Percentiles rank a stretch among this genome's conserved stretches.
These are phyloP conservation scores for Rhinocladiella mackenziei DNA, from an alignment of 2,329 filamentous ascomycete genomes.

Conservation along the genomic window DNA sequence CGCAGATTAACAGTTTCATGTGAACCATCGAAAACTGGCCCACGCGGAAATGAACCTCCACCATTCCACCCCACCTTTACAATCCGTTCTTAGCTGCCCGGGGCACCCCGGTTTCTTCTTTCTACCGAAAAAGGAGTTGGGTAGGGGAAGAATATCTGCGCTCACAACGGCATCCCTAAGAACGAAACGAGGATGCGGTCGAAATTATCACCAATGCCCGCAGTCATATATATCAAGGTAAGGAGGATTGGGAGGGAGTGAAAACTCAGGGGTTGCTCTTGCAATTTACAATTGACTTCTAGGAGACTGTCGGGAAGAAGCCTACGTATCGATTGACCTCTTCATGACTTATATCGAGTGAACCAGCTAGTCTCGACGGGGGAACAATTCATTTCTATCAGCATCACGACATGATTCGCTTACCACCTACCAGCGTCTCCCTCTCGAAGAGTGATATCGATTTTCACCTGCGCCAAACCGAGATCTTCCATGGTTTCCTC, in stretches of 20 bases:
- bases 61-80: not conserved
- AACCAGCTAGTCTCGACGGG: too few species aligned
- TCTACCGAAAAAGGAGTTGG: not conserved
- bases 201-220: too few species aligned
- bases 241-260: too few species aligned
- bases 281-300: not conserved
- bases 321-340: too few species aligned
- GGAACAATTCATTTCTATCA: not conserved
- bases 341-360: too few species aligned
- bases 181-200: too few species aligned
- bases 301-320: not conserved
- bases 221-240: too few species aligned
- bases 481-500: slow-evolving; percentile 26
- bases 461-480: slow-evolving; percentile 31
- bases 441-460: slow-evolving; percentile 36
- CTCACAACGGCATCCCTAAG: too few species aligned
- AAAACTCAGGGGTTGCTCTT: not conserved
- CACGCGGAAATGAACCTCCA: not conserved
- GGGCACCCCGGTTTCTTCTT: not conserved
- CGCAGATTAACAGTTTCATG: slow-evolving; percentile 5
- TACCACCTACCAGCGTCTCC: slow-evolving; percentile 34
- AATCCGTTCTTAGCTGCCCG: too few species aligned
- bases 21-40: not conserved
- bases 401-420: slow-evolving; percentile 33
- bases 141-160: too few species aligned